phyloP scores from a whole-genome alignment of 352 stramenopile species.

The Pythium biforme region DNA sequence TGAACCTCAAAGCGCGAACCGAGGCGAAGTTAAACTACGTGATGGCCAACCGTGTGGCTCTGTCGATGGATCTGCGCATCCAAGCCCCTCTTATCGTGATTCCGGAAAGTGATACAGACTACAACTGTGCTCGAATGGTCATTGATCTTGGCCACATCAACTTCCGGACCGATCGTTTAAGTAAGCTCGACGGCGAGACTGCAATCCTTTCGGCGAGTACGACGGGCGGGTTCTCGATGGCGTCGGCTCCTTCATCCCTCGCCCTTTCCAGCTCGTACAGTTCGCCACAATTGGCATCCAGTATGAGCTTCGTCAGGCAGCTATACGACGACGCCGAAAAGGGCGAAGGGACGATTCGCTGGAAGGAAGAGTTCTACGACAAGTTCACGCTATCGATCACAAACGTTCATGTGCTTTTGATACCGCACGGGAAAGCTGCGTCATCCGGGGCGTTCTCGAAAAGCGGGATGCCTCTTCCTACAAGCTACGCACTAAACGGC shows the following conservation, averaged over 20 bases:
- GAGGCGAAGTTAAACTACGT: slow-evolving; percentile 89
- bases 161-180: slow-evolving; percentile 80
- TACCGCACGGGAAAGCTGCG: slow-evolving; percentile 51
- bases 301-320: slow-evolving; percentile 83
- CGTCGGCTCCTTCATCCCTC: slow-evolving; percentile 37
- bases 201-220: slow-evolving; percentile 32
- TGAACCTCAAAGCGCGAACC: slow-evolving; percentile 86
- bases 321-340: slow-evolving; percentile 84
- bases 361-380: slow-evolving; percentile 91
- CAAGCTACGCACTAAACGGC: slow-evolving; percentile 12
- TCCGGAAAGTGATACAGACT: slow-evolving; percentile 76
- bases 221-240: slow-evolving; percentile 25
- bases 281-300: slow-evolving; percentile 46
- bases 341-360: slow-evolving; percentile 80
- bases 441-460: background rate
- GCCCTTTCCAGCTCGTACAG: slow-evolving; percentile 39
- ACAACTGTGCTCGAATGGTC: slow-evolving; percentile 72
- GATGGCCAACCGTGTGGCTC: slow-evolving; percentile 81
- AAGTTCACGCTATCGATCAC: slow-evolving; percentile 84
- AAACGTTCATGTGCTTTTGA: slow-evolving; percentile 81
- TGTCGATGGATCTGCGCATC: slow-evolving; percentile 80
- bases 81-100: slow-evolving; percentile 86
- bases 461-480: slow-evolving; percentile 7
- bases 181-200: slow-evolving; percentile 65
- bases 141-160: slow-evolving; percentile 84